Evolutionary conservation across 2,329 filamentous ascomycete genomes (phyloP).

Genomic region (Penicillium sp.): DNA sequence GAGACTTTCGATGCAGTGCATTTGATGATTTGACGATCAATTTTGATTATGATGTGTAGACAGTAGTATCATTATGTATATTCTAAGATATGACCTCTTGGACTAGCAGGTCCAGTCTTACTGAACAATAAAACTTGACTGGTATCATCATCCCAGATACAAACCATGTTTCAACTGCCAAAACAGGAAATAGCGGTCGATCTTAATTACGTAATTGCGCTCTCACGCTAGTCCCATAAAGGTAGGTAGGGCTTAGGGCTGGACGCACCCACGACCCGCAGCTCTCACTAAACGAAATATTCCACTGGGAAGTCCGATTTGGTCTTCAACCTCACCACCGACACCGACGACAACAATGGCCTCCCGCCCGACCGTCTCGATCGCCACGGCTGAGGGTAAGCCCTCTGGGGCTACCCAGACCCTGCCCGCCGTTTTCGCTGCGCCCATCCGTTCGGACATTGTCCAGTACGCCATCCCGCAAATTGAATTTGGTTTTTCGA

Average conservation of each 20-base stretch:
- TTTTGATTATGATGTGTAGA: too few relatives aligned
- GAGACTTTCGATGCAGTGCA: too few relatives aligned
- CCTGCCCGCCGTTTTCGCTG: conserved; percentile 93
- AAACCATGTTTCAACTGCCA: too few relatives aligned
- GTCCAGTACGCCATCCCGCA: conserved; percentile 63
- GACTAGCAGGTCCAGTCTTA: not conserved
- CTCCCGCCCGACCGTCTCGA: conserved; percentile 94
- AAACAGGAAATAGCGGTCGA: conserved; percentile 2
- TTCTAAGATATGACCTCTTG: conserved; percentile 4
- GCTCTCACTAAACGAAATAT: conserved; percentile 42
- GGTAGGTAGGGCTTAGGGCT: conserved; percentile 37
- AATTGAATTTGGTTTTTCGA: conserved; percentile 11
- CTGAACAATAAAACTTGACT: not conserved
- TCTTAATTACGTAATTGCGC: conserved; percentile 1
- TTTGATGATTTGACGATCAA: too few relatives aligned
- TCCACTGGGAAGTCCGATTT: conserved; percentile 32
- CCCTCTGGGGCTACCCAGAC: conserved; percentile 82
- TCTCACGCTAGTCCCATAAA: conserved; percentile 7
- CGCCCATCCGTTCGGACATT: conserved; percentile 97
- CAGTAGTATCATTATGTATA: conserved; percentile 23
- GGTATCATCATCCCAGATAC: not conserved
- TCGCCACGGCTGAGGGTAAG: conserved; percentile 93
- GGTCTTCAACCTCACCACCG: conserved; percentile 38
- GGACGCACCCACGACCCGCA: conserved; percentile 23
- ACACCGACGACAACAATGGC: conserved; percentile 62